These are phyloP conservation scores for Ustilaginoidea virens DNA, from an alignment of 2,329 filamentous ascomycete genomes.

Conservation along the genomic window DNA sequence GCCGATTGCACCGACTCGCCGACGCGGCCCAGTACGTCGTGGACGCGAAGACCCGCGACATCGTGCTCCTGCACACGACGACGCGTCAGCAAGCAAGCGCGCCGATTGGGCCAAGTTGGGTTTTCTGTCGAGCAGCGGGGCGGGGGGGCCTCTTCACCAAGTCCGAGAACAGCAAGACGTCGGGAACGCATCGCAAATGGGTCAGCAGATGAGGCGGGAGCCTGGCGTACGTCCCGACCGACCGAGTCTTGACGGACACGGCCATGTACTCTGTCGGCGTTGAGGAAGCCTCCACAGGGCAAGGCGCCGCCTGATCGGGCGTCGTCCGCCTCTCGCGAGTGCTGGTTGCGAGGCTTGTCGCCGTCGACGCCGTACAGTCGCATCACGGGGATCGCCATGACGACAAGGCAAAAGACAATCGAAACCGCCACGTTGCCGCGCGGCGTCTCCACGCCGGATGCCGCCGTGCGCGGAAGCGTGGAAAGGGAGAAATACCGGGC, in stretches of 20 bases:
- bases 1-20: conserved; percentile 19
- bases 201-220: conserved; percentile 41
- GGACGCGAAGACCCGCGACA: conserved; percentile 28
- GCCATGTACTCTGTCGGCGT: conserved; percentile 28
- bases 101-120: too few relatives aligned
- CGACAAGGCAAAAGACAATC: neutral
- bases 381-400: conserved; percentile 1
- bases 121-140: neutral
- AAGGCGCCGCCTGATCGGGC: conserved; percentile 20
- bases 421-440: neutral
- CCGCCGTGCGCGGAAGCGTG: too few relatives aligned
- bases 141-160: conserved; percentile 14
- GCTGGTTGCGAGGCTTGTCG: conserved; percentile 11
- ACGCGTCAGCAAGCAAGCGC: too few relatives aligned
- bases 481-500: too few relatives aligned
- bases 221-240: conserved; percentile 37
- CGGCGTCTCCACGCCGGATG: neutral
- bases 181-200: conserved; percentile 34
- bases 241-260: conserved; percentile 43
- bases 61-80: conserved; percentile 28
- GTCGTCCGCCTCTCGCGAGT: conserved; percentile 17
- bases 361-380: neutral
- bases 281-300: conserved; percentile 25
- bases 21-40: conserved; percentile 26
- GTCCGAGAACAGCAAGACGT: conserved; percentile 43